A percentile compares a stretch with the other conserved stretches of the same genome.
phyloP scores from a whole-genome alignment of 176 grass and related monocot species.

The Themeda triandra region DNA sequence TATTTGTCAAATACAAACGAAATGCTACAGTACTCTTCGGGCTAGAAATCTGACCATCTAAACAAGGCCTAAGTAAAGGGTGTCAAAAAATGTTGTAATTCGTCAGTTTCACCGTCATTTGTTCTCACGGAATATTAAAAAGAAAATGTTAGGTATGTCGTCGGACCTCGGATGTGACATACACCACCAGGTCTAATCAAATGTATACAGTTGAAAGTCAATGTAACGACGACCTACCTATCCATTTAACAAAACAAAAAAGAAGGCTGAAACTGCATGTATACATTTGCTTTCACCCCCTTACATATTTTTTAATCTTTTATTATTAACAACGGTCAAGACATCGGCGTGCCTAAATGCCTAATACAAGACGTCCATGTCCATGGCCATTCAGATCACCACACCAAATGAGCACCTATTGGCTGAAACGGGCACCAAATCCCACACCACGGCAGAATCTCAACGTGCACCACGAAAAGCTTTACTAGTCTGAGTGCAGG shows the following conservation, averaged over 20 bases:
- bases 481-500: not conserved
- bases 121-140: too few species aligned
- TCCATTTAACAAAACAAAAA: not conserved
- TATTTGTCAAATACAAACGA: too few species aligned
- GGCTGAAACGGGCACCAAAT: not conserved
- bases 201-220: too few species aligned
- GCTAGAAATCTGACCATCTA: too few species aligned
- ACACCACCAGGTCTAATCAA: too few species aligned
- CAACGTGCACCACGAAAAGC: not conserved
- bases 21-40: too few species aligned
- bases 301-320: not conserved
- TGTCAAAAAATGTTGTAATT: not conserved
- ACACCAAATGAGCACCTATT: not conserved
- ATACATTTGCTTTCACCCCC: not conserved
- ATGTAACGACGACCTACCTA: too few species aligned
- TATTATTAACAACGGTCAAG: not conserved
- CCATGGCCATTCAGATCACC: conserved; percentile 30
- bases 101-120: too few species aligned
- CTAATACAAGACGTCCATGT: conserved; percentile 7
- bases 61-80: not conserved
- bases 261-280: not conserved
- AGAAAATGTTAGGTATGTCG: too few species aligned
- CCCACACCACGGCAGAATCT: not conserved
- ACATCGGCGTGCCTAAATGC: not conserved
- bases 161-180: too few species aligned